A percentile compares a stretch with the other conserved stretches of the same genome.
phyloP scores from a whole-genome alignment of 495 filamentous ascomycete species.

The Penicillium parvum region DNA sequence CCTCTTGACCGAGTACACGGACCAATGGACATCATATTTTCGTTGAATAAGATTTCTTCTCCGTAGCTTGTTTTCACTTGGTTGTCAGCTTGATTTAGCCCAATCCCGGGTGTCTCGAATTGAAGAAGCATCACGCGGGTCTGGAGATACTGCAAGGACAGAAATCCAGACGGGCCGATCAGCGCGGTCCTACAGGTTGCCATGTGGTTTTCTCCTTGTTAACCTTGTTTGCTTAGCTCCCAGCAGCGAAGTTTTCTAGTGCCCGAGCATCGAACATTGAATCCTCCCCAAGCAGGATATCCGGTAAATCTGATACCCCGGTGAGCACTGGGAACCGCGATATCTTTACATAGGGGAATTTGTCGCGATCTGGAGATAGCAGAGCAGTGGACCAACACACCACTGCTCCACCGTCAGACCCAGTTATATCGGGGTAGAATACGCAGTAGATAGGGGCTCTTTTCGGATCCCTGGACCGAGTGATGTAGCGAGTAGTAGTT shows the following conservation, averaged over 20 bases:
- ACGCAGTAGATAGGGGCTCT: constrained; percentile 7
- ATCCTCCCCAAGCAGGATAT: no score
- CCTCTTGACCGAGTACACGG: no score
- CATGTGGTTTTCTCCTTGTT: background rate
- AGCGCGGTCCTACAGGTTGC: constrained; percentile 5
- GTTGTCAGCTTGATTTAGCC: no score
- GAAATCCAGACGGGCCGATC: constrained; percentile 7
- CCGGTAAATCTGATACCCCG: no score
- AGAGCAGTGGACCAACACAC: background rate
- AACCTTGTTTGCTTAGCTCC: constrained; percentile 11
- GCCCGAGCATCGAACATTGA: background rate
- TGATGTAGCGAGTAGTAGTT: background rate
- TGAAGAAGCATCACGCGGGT: no score
- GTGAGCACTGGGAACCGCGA: constrained; percentile 1
- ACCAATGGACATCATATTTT: no score
- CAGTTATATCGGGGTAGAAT: constrained; percentile 6
- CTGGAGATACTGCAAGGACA: background rate
- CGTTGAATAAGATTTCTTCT: no score
- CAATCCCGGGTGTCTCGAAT: no score
- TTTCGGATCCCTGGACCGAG: constrained; percentile 1
- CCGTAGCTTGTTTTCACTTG: no score
- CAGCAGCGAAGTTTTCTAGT: constrained; percentile 1
- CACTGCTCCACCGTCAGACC: constrained; percentile 14
- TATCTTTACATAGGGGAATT: constrained; percentile 20
- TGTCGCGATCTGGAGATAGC: constrained; percentile 15